phyloP scores from a whole-genome alignment of 768 basidiomycete species.

The Termitomyces sp. region DNA sequence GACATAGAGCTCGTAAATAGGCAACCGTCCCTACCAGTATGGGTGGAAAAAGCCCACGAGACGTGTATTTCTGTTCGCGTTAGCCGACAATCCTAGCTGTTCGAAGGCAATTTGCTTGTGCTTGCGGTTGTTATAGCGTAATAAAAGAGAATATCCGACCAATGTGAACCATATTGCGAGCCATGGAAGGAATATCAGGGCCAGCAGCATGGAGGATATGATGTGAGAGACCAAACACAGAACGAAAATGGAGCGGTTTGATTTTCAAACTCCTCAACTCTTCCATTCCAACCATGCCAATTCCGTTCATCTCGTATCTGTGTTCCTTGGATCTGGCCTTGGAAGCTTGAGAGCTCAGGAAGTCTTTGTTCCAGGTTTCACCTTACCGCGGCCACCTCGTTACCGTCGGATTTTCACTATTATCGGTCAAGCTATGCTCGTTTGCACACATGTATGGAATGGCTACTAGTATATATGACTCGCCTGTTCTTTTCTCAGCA shows the following conservation, averaged over 20 bases:
- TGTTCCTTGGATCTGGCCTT: too few relatives aligned
- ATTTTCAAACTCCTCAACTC: too few relatives aligned
- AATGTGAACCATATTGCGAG: slow-evolving; percentile 8
- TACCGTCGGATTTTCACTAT: too few relatives aligned
- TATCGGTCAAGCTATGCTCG: background rate
- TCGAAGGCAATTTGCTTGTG: slow-evolving; percentile 3
- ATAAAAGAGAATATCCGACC: slow-evolving; percentile 2
- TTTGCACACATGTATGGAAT: background rate
- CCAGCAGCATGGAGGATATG: background rate
- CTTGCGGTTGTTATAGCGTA: slow-evolving; percentile 8
- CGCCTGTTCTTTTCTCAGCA: background rate
- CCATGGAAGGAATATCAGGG: background rate
- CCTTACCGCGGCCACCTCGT: too few relatives aligned
- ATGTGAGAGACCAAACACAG: background rate
- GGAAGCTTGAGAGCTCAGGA: too few relatives aligned
- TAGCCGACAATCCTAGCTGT: slow-evolving; percentile 19
- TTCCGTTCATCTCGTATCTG: too few relatives aligned
- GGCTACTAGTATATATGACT: background rate
- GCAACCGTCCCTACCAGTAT: slow-evolving; percentile 65
- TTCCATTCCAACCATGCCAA: too few relatives aligned
- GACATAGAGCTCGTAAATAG: slow-evolving; percentile 3
- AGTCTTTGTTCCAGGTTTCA: too few relatives aligned
- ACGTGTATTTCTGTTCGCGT: slow-evolving; percentile 14
- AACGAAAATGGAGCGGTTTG: background rate
- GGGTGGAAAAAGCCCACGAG: slow-evolving; percentile 91